A percentile compares a stretch with the other conserved stretches of the same genome.
Conservation (phyloP, 1,139 yeast genomes). For the Sugiyamaella neomexicana region DNA sequence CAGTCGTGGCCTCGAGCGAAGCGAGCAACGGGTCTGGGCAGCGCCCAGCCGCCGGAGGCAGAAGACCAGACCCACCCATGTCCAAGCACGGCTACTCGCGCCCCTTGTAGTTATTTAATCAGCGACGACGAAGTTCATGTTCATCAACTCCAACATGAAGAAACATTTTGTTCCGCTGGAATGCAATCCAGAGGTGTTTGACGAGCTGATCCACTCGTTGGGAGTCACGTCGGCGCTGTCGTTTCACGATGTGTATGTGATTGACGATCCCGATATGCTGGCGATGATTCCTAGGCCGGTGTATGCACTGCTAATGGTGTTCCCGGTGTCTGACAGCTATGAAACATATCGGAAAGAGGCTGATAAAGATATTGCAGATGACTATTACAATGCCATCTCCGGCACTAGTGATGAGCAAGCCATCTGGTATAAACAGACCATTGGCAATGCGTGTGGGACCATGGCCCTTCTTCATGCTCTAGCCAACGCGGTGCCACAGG, state of each 20-base stretch:
- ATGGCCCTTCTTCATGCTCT: constrained; percentile 81
- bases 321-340: constrained; percentile 69
- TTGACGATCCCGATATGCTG: constrained; percentile 75
- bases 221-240: constrained; percentile 64
- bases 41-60: no score
- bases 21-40: no score
- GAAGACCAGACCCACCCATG: no score
- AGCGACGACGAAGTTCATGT: background rate
- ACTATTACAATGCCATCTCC: constrained; percentile 32
- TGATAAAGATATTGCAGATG: constrained; percentile 38
- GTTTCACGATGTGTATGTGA: constrained; percentile 80
- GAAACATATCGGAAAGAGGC: constrained; percentile 50
- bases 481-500: constrained; percentile 54
- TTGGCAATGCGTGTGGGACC: constrained; percentile 90
- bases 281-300: constrained; percentile 82
- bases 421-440: constrained; percentile 78
- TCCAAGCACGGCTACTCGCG: background rate
- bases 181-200: constrained; percentile 84
- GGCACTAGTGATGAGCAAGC: constrained; percentile 37
- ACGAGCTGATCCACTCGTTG: constrained; percentile 62
- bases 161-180: constrained; percentile 72
- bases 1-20: no score
- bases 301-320: constrained; percentile 69
- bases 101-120: background rate
- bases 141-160: constrained; percentile 20